Evolutionary conservation across 176 grass and related monocot genomes (phyloP), one percentile per base, ranked within the genome.

Genomic region (Saccharum spontaneum): DNA sequence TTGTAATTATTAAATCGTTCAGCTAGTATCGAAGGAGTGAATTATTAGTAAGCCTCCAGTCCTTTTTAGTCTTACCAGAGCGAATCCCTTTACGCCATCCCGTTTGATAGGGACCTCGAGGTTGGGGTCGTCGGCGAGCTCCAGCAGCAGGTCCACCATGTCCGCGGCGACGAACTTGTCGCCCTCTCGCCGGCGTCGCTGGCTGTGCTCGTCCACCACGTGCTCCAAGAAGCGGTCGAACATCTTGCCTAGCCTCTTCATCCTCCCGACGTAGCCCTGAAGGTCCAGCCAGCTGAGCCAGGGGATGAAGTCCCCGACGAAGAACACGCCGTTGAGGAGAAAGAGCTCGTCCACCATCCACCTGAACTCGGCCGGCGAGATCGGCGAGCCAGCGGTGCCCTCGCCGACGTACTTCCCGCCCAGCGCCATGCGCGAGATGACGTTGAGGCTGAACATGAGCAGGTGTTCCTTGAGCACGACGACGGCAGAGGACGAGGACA

Each of bases 161-260:
- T 92, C 91, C 5, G 37, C 69, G 67, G 87, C 75, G 39, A 87
- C 84, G 73, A 93, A 93, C 33, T 41, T 57, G 34, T 81, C 75
- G 11, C 81, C 85, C 40, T 87, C 87, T 13, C 39, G 41, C 18
- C 26, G 16, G 8, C 84, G 60, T 20, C 91, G 82, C 71, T 93
- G 71, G n/a, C 74, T 81, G 76, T 93, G 91, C 75, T 90, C 87
- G 20, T 93, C 84, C 15, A 93, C 74, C 26, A 93, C 91, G 31
- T 90, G 84, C 77, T 93, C 91, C 30, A 93, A 69, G 82, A 93
- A 90, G 30, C 76, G 18, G 9, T 93, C 91, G 24, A 93, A 90
- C 76, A 78, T 87, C 70, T 82, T 85, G 65, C 81, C 68, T 9
- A 93, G 8, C 40, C 37, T 89, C 87, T 93, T 93, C 91, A 90